Evolutionary conservation across 208 protist genomes (phyloP).

Genomic region (Phytomonas francai): DNA sequence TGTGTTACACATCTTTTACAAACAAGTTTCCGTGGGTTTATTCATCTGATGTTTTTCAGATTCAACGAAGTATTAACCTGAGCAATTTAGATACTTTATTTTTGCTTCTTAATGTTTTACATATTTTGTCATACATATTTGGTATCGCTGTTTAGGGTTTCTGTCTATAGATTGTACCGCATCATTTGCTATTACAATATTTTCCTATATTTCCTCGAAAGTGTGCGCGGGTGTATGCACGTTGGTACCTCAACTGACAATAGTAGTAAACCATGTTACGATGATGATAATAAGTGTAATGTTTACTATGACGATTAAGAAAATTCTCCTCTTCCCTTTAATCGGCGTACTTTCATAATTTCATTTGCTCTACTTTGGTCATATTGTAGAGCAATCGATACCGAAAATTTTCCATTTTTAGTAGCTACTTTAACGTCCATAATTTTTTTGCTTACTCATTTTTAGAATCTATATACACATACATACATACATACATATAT

Average conservation of each 20-base stretch:
- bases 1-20: neutral
- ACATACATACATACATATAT: too few species aligned
- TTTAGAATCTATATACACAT: too few species aligned
- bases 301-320: neutral
- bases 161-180: neutral
- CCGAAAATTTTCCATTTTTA: neutral
- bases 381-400: neutral
- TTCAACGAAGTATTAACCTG: neutral
- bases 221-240: neutral
- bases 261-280: neutral
- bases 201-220: neutral
- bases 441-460: neutral
- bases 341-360: neutral
- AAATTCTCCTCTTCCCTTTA: neutral
- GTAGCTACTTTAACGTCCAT: neutral
- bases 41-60: constrained; percentile 1
- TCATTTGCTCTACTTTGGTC: neutral
- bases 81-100: neutral
- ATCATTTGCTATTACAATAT: neutral
- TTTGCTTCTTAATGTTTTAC: neutral
- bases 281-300: neutral
- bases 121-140: neutral
- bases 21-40: neutral
- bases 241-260: neutral
- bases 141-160: neutral